These are phyloP conservation scores for Knufia petricola DNA, from an alignment of 2,329 filamentous ascomycete genomes.

Conservation along the genomic window DNA sequence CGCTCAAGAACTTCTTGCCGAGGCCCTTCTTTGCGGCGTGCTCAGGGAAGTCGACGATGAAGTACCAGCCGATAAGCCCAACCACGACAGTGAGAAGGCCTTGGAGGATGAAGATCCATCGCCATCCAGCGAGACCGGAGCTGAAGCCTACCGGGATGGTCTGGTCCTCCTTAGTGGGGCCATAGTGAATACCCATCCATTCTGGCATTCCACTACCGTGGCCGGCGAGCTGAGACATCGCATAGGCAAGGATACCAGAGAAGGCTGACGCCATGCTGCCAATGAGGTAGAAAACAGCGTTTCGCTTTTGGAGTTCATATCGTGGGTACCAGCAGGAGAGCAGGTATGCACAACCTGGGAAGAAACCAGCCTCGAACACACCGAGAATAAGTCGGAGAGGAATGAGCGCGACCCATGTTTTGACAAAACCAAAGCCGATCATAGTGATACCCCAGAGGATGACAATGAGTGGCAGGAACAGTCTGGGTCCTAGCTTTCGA, in stretches of 20 bases:
- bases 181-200: slow-evolving; percentile 21
- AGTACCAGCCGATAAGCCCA: slow-evolving; percentile 33
- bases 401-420: slow-evolving; percentile 12
- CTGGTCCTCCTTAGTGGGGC: slow-evolving; percentile 17
- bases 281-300: slow-evolving; percentile 42
- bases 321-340: slow-evolving; percentile 63
- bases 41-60: slow-evolving; percentile 37
- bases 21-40: slow-evolving; percentile 25
- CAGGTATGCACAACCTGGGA: slow-evolving; percentile 60
- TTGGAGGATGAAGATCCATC: slow-evolving; percentile 21
- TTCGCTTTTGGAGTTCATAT: slow-evolving; percentile 28
- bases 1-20: slow-evolving; percentile 26
- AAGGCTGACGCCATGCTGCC: slow-evolving; percentile 40
- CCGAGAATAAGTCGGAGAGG: slow-evolving; percentile 44
- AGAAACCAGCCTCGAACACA: slow-evolving; percentile 57
- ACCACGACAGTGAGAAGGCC: slow-evolving; percentile 31
- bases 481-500: slow-evolving; percentile 49
- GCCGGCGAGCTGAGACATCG: slow-evolving; percentile 31
- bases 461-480: slow-evolving; percentile 27
- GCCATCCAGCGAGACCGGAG: slow-evolving; percentile 19
- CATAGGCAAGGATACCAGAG: slow-evolving; percentile 38
- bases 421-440: slow-evolving; percentile 25
- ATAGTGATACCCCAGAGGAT: slow-evolving; percentile 36
- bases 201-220: slow-evolving; percentile 14
- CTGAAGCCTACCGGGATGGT: slow-evolving; percentile 4